Evolutionary conservation across 2,329 filamentous ascomycete species (phyloP).

Genomic region (Botryotinia convoluta): DNA sequence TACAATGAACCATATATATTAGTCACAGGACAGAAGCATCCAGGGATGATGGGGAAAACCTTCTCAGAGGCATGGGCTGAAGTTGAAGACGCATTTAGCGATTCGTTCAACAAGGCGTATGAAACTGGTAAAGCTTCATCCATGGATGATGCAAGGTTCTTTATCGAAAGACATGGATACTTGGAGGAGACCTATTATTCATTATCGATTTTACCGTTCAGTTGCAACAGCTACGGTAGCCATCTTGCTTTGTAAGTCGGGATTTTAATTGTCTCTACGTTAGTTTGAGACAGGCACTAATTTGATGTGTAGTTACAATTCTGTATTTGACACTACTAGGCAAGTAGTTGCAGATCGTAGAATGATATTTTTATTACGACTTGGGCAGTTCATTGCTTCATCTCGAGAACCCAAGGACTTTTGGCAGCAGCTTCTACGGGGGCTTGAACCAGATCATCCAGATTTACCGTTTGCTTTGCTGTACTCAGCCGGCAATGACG

Average conservation of each 20-base stretch:
- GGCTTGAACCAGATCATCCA: conserved; percentile 67
- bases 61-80: conserved; percentile 43
- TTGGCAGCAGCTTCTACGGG: conserved; percentile 65
- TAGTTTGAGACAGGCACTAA: background rate
- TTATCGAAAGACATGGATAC: conserved; percentile 39
- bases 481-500: conserved; percentile 70
- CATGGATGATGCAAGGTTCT: conserved; percentile 34
- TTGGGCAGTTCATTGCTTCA: conserved; percentile 69
- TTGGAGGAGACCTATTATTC: conserved; percentile 41
- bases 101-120: conserved; percentile 35
- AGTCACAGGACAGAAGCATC: conserved; percentile 74
- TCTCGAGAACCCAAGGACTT: conserved; percentile 71
- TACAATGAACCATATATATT: conserved; percentile 72
- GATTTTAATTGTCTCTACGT: background rate
- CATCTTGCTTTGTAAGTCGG: conserved; percentile 28
- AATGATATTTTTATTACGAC: conserved; percentile 72
- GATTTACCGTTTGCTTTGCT: conserved; percentile 75
- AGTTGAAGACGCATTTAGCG: conserved; percentile 38
- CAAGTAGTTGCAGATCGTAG: conserved; percentile 72
- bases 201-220: conserved; percentile 30
- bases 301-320: conserved; percentile 47
- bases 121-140: conserved; percentile 31
- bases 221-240: conserved; percentile 19
- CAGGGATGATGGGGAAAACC: conserved; percentile 58
- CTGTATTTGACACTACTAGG: conserved; percentile 75